Percentiles rank a stretch among this genome's conserved stretches.
phyloP scores from a whole-genome alignment of 2,329 filamentous ascomycete species.

The Diaporthe sp. region DNA sequence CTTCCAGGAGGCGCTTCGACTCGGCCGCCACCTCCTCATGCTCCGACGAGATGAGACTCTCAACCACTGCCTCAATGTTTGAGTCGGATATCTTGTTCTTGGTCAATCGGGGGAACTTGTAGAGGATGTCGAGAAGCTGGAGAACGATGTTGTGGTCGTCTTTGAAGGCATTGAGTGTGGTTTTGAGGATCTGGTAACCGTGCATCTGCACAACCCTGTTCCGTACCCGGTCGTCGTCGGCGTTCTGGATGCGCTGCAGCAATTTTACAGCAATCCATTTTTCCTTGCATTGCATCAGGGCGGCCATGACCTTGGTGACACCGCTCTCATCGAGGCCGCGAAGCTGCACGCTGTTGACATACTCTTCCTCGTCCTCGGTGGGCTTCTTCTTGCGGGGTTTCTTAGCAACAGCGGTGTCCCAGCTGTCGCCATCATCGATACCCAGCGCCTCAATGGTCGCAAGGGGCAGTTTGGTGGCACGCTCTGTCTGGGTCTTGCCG shows the following conservation, averaged over 20 bases:
- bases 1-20: slow-evolving; percentile 77
- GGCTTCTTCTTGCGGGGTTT: slow-evolving; percentile 93
- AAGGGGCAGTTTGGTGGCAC: slow-evolving; percentile 89
- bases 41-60: slow-evolving; percentile 72
- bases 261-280: slow-evolving; percentile 99
- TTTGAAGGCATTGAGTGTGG: slow-evolving; percentile 83
- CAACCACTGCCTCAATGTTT: slow-evolving; percentile 87
- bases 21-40: slow-evolving; percentile 81
- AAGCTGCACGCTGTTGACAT: slow-evolving; percentile 88
- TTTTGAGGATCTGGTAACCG: slow-evolving; percentile 94
- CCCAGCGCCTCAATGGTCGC: slow-evolving; percentile 94
- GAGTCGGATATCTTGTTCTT: slow-evolving; percentile 98
- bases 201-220: slow-evolving; percentile 95
- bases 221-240: slow-evolving; percentile 86
- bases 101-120: slow-evolving; percentile 88
- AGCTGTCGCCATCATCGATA: slow-evolving; percentile 91
- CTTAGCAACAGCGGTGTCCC: slow-evolving; percentile 91
- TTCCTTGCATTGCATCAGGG: slow-evolving; percentile 97
- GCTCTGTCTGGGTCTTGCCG: slow-evolving; percentile 96
- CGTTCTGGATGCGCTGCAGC: slow-evolving; percentile 86
- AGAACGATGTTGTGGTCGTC: slow-evolving; percentile 91
- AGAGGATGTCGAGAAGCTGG: slow-evolving; percentile 89
- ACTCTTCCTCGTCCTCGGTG: slow-evolving; percentile 93
- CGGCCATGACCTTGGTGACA: slow-evolving; percentile 94
- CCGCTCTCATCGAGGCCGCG: slow-evolving; percentile 83